phyloP scores from a whole-genome alignment of 305 asterid species.

The Solanum chacoense region DNA sequence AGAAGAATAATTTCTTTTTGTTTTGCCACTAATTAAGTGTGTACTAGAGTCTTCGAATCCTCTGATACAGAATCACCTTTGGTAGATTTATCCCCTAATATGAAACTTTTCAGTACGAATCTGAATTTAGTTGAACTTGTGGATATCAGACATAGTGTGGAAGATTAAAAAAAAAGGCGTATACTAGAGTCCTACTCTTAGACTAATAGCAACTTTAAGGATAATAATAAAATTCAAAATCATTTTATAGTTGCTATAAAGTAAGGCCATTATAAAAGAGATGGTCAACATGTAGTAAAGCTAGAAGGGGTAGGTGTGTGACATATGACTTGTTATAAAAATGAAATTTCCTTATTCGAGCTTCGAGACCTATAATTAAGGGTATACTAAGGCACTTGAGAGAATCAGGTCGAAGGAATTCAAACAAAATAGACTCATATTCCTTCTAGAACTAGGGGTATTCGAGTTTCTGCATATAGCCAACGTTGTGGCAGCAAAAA shows the following conservation, averaged over 20 bases:
- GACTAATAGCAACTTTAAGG: background rate
- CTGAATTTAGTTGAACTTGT: rapidly evolving
- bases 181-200: background rate
- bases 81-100: background rate
- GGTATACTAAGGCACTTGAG: background rate
- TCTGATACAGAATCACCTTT: rapidly evolving
- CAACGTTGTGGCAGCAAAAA: background rate
- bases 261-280: background rate
- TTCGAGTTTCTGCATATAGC: background rate
- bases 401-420: background rate
- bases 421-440: background rate
- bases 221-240: background rate
- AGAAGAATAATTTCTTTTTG: background rate
- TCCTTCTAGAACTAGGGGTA: background rate
- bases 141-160: rapidly evolving
- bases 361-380: background rate
- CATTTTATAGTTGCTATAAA: background rate
- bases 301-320: background rate
- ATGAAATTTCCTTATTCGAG: background rate
- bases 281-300: background rate
- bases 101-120: rapidly evolving
- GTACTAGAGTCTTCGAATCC: background rate
- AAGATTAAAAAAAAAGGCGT: rapidly evolving
- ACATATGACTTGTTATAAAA: background rate
- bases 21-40: background rate